A percentile compares a stretch with the other conserved stretches of the same genome.
Conservation (phyloP, 1,284 basidiomycete genomes). For the Apiotrichum domesticum region DNA sequence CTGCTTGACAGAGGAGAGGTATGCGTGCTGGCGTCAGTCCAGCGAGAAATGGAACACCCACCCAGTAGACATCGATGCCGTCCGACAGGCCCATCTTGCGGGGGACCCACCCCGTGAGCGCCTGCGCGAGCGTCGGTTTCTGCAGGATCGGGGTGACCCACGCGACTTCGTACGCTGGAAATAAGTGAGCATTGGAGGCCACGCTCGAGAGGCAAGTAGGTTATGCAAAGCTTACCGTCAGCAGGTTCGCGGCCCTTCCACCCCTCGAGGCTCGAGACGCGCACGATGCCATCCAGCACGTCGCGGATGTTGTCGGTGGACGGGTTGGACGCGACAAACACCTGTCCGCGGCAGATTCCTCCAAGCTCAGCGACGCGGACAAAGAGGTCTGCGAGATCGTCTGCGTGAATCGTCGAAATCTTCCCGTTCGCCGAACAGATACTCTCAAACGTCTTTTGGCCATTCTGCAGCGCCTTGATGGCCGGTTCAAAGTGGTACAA, state of each 20-base stretch:
- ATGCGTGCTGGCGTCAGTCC: neutral
- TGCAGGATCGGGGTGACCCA: slow-evolving; percentile 14
- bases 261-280: slow-evolving; percentile 44
- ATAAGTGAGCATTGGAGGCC: too few relatives aligned
- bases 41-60: neutral
- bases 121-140: slow-evolving; percentile 50
- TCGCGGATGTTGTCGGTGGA: slow-evolving; percentile 51
- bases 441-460: slow-evolving; percentile 41
- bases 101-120: slow-evolving; percentile 53
- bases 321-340: slow-evolving; percentile 52
- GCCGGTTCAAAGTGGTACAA: slow-evolving; percentile 44
- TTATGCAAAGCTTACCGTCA: neutral
- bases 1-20: neutral
- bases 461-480: slow-evolving; percentile 37
- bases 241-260: slow-evolving; percentile 16
- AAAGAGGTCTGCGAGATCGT: slow-evolving; percentile 55
- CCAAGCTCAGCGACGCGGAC: slow-evolving; percentile 48
- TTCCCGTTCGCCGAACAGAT: slow-evolving; percentile 48
- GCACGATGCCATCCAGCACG: slow-evolving; percentile 48
- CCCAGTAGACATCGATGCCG: slow-evolving; percentile 50
- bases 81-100: slow-evolving; percentile 50
- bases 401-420: slow-evolving; percentile 50
- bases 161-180: slow-evolving; percentile 40
- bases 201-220: too few relatives aligned
- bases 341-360: slow-evolving; percentile 46